Conservation (phyloP, 148 eudicot genomes). For the Diospyros lotus region DNA sequence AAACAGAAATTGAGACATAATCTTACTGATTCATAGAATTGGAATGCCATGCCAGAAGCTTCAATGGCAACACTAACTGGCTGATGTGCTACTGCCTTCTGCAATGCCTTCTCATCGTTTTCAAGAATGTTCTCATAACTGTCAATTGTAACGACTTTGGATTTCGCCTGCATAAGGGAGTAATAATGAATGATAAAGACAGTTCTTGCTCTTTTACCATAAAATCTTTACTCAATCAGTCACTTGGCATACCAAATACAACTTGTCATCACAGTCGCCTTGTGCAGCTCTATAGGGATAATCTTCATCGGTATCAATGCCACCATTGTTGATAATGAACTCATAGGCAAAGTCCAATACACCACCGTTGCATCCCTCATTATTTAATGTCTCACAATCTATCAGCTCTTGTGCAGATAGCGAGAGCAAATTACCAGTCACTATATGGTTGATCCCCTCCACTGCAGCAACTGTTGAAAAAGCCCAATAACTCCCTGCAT, state of each 20-base stretch:
- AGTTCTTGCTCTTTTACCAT: neutral
- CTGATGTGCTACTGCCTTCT: conserved; percentile 31
- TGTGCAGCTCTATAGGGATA: conserved; percentile 16
- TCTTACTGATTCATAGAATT: conserved; percentile 30
- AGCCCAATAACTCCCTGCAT: conserved; percentile 85
- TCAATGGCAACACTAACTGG: conserved; percentile 35
- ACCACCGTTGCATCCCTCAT: conserved; percentile 20
- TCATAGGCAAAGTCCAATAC: conserved; percentile 22
- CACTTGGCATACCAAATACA: conserved; percentile 1
- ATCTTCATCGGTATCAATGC: conserved; percentile 1
- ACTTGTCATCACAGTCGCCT: conserved; percentile 14
- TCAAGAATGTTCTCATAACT: conserved; percentile 29
- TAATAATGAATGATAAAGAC: neutral
- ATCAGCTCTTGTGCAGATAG: conserved; percentile 22
- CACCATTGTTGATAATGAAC: conserved; percentile 26
- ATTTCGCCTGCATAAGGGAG: conserved; percentile 18
- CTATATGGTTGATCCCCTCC: conserved; percentile 21
- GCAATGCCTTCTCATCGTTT: conserved; percentile 31
- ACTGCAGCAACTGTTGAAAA: conserved; percentile 53
- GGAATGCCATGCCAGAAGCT: conserved; percentile 29
- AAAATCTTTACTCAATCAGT: too few species aligned
- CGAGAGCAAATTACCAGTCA: conserved; percentile 12
- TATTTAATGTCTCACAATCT: conserved; percentile 24
- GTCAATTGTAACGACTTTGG: conserved; percentile 29
- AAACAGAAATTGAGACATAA: neutral